Base-by-base conservation (phyloP, 176 grass and related monocot genomes). In the Ensete glaucum region DNA sequence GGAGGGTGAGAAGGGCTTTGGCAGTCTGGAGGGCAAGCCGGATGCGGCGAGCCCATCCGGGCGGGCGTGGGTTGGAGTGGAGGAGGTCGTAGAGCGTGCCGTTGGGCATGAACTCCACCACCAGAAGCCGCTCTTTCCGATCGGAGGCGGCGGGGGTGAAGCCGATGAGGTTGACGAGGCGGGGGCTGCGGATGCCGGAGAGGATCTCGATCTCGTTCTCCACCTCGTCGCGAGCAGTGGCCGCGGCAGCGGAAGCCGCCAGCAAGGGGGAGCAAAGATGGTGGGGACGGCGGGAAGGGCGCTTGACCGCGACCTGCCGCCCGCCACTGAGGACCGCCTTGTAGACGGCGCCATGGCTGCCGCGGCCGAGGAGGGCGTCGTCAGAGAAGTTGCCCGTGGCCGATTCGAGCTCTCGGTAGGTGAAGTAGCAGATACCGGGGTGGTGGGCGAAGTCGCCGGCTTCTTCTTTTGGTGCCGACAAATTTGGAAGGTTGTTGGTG, bases 81-180 rank as follows among this genome's bases (percentile, higher is more conserved):
- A 99, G 91, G 54, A 99, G 84, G 58, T 99, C 96, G 78, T 94
- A 99, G 59, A 99, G 82, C 19, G 86, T 99, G 43, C 95, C 96
- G 67, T 99, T 94, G 66, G 96, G 91, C 96, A 99, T 99, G 78
- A 89, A 95, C 83, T 99, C 91, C 67, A 99, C 88, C 71, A 99
- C 96, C 27, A 99, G 82, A 22, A 80, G 69, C 1, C 69, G 67
- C 57, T 80, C 78, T 24, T 57, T 55, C 49, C 75, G 62, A 20
- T 60, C 75, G 3, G 78, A 43, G 34, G 34, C 51, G 67, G 82
- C 78, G 2, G 90, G 76, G 51, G 90, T 86, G 77, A 85, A 94
- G 71, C 95, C 95, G 67, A 99, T 83, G 50, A 99, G 88, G 85
- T 99, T 99, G 74, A 99, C 95, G 52, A 99, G 82, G 11, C 95